These are phyloP conservation scores for Rubus parviflorus DNA, from an alignment of 306 rosid genomes.

Conservation along the genomic window DNA sequence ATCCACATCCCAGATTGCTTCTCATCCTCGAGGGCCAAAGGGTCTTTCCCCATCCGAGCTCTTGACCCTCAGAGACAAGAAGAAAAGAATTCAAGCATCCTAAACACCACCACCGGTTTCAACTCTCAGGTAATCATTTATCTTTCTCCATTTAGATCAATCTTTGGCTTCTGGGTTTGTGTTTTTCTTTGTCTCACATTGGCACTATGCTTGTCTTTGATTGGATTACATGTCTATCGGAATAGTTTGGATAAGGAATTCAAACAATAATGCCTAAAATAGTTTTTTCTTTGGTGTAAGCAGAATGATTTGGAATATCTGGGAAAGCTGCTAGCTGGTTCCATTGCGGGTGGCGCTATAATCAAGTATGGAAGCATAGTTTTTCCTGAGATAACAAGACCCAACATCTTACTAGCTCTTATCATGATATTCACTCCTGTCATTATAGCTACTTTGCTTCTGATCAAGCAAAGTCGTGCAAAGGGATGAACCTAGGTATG, in stretches of 20 bases:
- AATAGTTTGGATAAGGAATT: neutral
- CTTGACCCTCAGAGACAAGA: conserved; percentile 40
- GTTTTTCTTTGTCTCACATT: neutral
- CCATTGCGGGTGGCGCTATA: conserved; percentile 54
- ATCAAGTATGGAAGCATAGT: conserved; percentile 74
- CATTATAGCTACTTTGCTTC: conserved; percentile 52
- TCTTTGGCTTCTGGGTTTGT: neutral
- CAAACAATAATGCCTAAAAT: too few relatives aligned
- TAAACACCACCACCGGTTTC: neutral
- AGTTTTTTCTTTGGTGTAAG: neutral
- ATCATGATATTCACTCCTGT: conserved; percentile 55
- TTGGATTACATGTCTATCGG: neutral
- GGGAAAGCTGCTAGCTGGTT: conserved; percentile 49
- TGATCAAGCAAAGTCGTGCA: conserved; percentile 51
- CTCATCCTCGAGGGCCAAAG: conserved; percentile 18
- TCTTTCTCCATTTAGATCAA: neutral
- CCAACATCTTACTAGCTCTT: conserved; percentile 65
- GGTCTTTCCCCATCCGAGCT: conserved; percentile 39
- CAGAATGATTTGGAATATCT: conserved; percentile 64
- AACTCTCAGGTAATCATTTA: conserved; percentile 36
- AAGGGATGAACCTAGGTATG: conserved; percentile 19
- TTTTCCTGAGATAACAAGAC: conserved; percentile 70
- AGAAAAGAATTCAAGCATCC: conserved; percentile 19
- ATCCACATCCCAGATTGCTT: conserved; percentile 24
- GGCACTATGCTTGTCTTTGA: neutral